Conservation (phyloP, 148 eudicot species). For the Chenopodium suecicum region DNA sequence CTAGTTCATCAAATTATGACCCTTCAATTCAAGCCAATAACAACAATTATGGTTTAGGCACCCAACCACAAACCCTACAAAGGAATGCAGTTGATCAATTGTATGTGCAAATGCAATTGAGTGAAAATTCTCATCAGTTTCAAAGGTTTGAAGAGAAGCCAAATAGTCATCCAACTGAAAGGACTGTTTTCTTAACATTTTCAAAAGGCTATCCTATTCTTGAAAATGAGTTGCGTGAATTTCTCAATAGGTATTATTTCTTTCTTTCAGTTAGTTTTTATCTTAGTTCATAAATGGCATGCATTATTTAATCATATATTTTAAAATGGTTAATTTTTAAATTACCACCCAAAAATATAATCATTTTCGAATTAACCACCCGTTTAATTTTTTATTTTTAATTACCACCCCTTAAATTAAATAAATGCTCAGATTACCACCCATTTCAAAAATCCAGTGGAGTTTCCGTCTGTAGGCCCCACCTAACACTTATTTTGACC, state of each 20-base stretch:
- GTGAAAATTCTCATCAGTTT: background rate
- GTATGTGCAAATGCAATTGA: background rate
- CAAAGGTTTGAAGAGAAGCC: background rate
- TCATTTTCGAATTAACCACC: too few relatives aligned
- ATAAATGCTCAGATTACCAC: too few relatives aligned
- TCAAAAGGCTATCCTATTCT: conserved; percentile 39
- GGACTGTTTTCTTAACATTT: conserved; percentile 42
- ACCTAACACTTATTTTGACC: too few relatives aligned
- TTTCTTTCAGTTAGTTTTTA: background rate
- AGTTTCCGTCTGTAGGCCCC: too few relatives aligned
- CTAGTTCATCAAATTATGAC: background rate
- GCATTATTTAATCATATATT: too few relatives aligned
- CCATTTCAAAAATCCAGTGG: too few relatives aligned
- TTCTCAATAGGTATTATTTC: conserved; percentile 23
- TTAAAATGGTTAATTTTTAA: too few relatives aligned
- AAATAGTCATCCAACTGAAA: conserved; percentile 18
- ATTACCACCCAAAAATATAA: too few relatives aligned
- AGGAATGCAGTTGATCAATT: background rate
- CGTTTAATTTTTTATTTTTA: too few relatives aligned
- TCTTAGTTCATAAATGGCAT: too few relatives aligned
- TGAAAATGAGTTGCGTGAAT: conserved; percentile 25
- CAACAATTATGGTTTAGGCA: background rate
- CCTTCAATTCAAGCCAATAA: background rate
- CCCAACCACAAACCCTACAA: background rate
- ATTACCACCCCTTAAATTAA: too few relatives aligned